phyloP scores from a whole-genome alignment of 305 asterid genomes.

The Caryopteris hybrid region DNA sequence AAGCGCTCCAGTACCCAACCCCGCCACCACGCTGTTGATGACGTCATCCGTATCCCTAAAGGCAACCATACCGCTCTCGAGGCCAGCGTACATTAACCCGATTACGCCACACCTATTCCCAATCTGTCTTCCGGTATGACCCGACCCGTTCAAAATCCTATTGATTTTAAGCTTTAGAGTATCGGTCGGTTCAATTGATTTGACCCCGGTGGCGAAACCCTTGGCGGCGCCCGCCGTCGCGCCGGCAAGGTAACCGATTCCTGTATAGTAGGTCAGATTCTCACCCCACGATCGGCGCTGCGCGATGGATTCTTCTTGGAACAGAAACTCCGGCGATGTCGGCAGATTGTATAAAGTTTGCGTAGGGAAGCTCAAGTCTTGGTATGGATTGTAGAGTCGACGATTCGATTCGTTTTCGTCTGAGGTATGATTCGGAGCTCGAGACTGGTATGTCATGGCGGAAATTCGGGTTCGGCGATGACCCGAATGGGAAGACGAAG shows the following conservation, averaged over 20 bases:
- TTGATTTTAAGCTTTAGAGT: slow-evolving; percentile 61
- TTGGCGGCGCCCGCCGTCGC: slow-evolving; percentile 60
- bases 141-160: slow-evolving; percentile 70
- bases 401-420: slow-evolving; percentile 31
- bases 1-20: slow-evolving; percentile 73
- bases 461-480: slow-evolving; percentile 24
- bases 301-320: slow-evolving; percentile 62
- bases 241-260: slow-evolving; percentile 72
- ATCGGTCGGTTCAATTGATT: slow-evolving; percentile 60
- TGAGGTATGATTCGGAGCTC: slow-evolving; percentile 39
- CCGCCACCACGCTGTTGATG: slow-evolving; percentile 79
- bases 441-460: slow-evolving; percentile 68
- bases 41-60: slow-evolving; percentile 73
- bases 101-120: slow-evolving; percentile 77
- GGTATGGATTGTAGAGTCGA: slow-evolving; percentile 84
- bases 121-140: slow-evolving; percentile 58
- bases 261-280: slow-evolving; percentile 76
- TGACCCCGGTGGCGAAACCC: slow-evolving; percentile 61
- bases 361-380: slow-evolving; percentile 53
- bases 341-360: slow-evolving; percentile 68
- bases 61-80: slow-evolving; percentile 86
- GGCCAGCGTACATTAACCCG: slow-evolving; percentile 70
- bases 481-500: slow-evolving; percentile 7
- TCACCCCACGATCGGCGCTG: slow-evolving; percentile 96
- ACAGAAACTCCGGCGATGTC: slow-evolving; percentile 77